These are phyloP conservation scores for Kernera saxatilis DNA, from an alignment of 345 rosid genomes.

Conservation along the genomic window DNA sequence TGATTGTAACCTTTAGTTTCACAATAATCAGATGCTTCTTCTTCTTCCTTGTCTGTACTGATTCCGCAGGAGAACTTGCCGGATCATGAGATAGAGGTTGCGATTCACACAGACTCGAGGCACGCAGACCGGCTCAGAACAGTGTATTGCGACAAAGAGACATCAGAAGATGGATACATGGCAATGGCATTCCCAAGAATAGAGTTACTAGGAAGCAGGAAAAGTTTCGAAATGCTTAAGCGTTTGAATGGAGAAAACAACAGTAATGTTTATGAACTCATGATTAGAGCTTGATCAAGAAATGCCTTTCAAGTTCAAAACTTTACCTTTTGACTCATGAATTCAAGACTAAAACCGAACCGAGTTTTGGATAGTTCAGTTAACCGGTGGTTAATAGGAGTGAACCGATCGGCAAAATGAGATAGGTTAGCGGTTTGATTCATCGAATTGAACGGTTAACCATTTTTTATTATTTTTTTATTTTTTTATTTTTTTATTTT, in stretches of 20 bases:
- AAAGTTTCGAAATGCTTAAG: slow-evolving; percentile 74
- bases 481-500: too few species aligned
- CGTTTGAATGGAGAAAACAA: slow-evolving; percentile 74
- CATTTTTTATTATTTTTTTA: too few species aligned
- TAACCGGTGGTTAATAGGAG: too few species aligned
- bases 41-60: neutral
- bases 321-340: neutral
- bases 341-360: too few species aligned
- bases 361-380: too few species aligned
- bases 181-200: slow-evolving; percentile 50
- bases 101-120: slow-evolving; percentile 83
- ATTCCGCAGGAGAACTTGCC: slow-evolving; percentile 66
- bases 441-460: too few species aligned
- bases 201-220: slow-evolving; percentile 74
- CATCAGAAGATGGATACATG: slow-evolving; percentile 37
- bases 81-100: slow-evolving; percentile 55
- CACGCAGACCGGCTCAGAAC: slow-evolving; percentile 78
- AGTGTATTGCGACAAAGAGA: slow-evolving; percentile 53
- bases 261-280: slow-evolving; percentile 72
- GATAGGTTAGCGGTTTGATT: too few species aligned
- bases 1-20: neutral
- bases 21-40: slow-evolving; percentile 3
- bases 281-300: slow-evolving; percentile 54
- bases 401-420: too few species aligned
- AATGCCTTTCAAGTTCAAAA: neutral